phyloP scores from a whole-genome alignment of 179 eudicot species.

The Silene noctiflora region DNA sequence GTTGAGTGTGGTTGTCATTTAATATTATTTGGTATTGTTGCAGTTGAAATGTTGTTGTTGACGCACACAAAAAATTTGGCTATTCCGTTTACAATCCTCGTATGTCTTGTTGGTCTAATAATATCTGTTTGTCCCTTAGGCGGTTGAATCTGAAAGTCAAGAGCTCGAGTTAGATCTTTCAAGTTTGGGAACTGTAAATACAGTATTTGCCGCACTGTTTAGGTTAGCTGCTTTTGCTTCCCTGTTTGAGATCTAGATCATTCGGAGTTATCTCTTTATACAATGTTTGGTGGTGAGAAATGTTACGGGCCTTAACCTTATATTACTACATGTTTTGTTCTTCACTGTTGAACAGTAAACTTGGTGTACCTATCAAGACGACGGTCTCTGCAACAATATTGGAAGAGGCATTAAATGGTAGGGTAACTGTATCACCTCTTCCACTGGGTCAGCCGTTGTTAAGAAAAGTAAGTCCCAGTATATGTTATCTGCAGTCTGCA shows the following conservation, averaged over 20 bases:
- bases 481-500: constrained; percentile 8
- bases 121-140: constrained; percentile 41
- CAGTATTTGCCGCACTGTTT: constrained; percentile 94
- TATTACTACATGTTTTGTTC: not conserved
- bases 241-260: not conserved
- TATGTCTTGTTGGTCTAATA: constrained; percentile 12
- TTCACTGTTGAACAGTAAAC: constrained; percentile 52
- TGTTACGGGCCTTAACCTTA: too few species aligned
- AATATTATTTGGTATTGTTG: not conserved
- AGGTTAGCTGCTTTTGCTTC: constrained; percentile 43
- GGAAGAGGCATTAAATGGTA: constrained; percentile 94
- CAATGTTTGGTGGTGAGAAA: not conserved
- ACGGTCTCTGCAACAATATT: constrained; percentile 88
- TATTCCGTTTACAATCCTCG: not conserved
- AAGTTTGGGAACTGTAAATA: constrained; percentile 91
- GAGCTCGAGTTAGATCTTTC: constrained; percentile 98
- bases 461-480: constrained; percentile 40
- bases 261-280: constrained; percentile 12
- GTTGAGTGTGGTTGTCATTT: not conserved
- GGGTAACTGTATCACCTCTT: constrained; percentile 57
- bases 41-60: constrained; percentile 6
- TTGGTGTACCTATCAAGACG: constrained; percentile 96
- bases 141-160: constrained; percentile 87
- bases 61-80: not conserved
- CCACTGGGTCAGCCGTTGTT: constrained; percentile 65